Evolutionary conservation across 2,329 filamentous ascomycete genomes (phyloP), one percentile per base, ranked within the genome.

Genomic region (Coleophoma crateriformis): DNA sequence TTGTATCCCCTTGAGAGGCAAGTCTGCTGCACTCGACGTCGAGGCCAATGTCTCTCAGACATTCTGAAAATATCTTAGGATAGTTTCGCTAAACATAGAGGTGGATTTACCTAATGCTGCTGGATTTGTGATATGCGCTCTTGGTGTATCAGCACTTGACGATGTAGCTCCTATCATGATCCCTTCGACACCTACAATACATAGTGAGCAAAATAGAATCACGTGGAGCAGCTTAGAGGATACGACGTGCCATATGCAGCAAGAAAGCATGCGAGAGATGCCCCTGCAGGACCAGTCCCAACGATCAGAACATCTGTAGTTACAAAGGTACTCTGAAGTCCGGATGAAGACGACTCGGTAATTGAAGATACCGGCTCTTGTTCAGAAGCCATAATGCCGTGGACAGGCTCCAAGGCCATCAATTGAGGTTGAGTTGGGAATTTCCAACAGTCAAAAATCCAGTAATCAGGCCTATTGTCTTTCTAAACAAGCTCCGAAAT

Each of bases 41-140:
- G 3, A 79, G 61, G 1, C 70, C 74, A 48, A 78, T 72, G 53
- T 79, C 76, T 10, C 76, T 69, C 2, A 79, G 64, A 58, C 75
- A 78, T 56, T 79, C 81, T 39, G 37, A n/a, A 39, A 8, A n/a
- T 14, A 39, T 14, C 8, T 27, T 27, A 27, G 27, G 27, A 10
- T 10, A 27, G 27, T 10, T 27, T 27, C 17, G 11, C 35, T 3
- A 38, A 13, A 38, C 35, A 7, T 17, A 38, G 35, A 38, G 6
- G 7, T n/a, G 6, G 27, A 27, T 10, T 38, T 39, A 39, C 37
- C 37, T 69, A 78, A 60, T 0, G 77, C 76, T 0, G 77, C 78
- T 54, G 59, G 76, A 59, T 82, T 84, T 40, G 76, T 81, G 49
- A 82, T 79, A 59, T 84, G 79, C 0, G 79, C 80, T 32, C 81